Evolutionary conservation across 1,139 yeast genomes (phyloP).

Genomic region (Arxiozyma telluris): DNA sequence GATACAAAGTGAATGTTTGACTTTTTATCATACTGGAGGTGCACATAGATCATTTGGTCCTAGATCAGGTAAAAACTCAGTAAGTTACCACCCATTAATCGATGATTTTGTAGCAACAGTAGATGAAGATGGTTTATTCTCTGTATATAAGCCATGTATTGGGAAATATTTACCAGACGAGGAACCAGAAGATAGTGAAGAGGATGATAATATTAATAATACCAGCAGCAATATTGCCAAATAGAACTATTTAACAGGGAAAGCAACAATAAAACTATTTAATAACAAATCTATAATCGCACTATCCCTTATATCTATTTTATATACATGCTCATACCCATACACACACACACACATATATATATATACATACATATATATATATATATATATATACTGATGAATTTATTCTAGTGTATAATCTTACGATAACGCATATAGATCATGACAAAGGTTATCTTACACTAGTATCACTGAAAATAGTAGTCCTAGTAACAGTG

Average conservation of each 20-base stretch:
- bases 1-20: constrained; percentile 19
- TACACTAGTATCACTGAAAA: no score
- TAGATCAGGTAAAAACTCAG: constrained; percentile 18
- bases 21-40: constrained; percentile 30
- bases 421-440: not conserved
- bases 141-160: constrained; percentile 26
- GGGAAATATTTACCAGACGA: constrained; percentile 18
- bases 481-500: not conserved
- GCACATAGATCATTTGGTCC: constrained; percentile 19
- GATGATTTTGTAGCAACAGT: constrained; percentile 23
- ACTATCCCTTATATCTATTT: not conserved
- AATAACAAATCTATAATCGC: not conserved
- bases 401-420: no score
- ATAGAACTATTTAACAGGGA: no score
- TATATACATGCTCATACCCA: not conserved
- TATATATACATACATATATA: no score
- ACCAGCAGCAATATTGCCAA: not conserved
- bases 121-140: constrained; percentile 25
- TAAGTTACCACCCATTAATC: constrained; percentile 22
- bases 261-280: not conserved
- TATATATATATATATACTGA: not conserved
- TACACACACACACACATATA: no score
- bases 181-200: not conserved
- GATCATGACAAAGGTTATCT: not conserved
- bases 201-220: not conserved